Evolutionary conservation across 2,329 filamentous ascomycete genomes (phyloP).

Genomic region (Penicillium sp.): DNA sequence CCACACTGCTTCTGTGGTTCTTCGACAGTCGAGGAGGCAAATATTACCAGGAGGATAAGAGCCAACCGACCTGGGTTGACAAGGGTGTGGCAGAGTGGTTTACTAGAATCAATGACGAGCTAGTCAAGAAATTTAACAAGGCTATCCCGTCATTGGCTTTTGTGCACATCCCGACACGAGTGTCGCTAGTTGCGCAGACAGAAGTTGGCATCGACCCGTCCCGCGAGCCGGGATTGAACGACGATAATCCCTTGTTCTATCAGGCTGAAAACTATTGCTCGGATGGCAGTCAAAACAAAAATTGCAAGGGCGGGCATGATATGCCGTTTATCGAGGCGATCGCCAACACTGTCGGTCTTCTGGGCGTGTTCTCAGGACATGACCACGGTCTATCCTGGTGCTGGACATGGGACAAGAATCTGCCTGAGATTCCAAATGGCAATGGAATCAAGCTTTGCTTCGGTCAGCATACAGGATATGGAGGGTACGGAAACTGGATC

Average conservation of each 20-base stretch:
- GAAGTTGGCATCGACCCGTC: slow-evolving; percentile 37
- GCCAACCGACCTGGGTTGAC: slow-evolving; percentile 43
- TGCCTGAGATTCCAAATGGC: slow-evolving; percentile 32
- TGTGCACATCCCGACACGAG: slow-evolving; percentile 49
- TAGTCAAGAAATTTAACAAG: slow-evolving; percentile 28
- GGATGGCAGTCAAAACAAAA: slow-evolving; percentile 6
- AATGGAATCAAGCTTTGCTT: slow-evolving; percentile 50
- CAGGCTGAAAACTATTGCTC: slow-evolving; percentile 10
- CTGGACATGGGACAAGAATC: slow-evolving; percentile 34
- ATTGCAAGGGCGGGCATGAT: slow-evolving; percentile 46
- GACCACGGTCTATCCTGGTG: slow-evolving; percentile 59
- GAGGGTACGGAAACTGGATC: slow-evolving; percentile 61
- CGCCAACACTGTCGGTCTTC: slow-evolving; percentile 48
- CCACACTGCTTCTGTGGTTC: slow-evolving; percentile 59
- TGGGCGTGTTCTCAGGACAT: slow-evolving; percentile 59
- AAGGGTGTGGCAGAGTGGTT: slow-evolving; percentile 44
- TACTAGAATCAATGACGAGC: slow-evolving; percentile 24
- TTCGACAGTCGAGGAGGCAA: slow-evolving; percentile 61
- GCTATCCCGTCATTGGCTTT: slow-evolving; percentile 49
- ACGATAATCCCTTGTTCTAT: slow-evolving; percentile 37
- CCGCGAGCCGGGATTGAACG: slow-evolving; percentile 45
- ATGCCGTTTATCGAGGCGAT: slow-evolving; percentile 59
- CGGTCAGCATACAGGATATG: slow-evolving; percentile 63
- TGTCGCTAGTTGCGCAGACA: slow-evolving; percentile 39
- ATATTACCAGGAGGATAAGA: slow-evolving; percentile 37